phyloP scores from a whole-genome alignment of 331 rosid genomes.

The Rosa hybrid region DNA sequence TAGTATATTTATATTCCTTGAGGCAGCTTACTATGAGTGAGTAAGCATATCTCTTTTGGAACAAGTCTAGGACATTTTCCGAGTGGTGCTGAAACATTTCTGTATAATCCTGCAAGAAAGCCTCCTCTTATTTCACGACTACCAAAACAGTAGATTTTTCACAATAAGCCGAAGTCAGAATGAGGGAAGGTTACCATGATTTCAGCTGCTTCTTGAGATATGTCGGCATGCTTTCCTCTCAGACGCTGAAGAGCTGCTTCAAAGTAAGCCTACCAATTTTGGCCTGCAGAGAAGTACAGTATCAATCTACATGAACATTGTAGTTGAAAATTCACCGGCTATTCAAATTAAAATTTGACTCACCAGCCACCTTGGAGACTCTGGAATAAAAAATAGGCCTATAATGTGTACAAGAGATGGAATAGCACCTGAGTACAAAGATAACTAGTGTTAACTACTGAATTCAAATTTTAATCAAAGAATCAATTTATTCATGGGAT shows the following conservation, averaged over 20 bases:
- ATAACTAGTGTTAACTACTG: constrained; percentile 18
- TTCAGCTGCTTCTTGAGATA: constrained; percentile 64
- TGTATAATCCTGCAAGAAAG: constrained; percentile 55
- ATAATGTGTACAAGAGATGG: constrained; percentile 29
- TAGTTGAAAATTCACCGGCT: neutral
- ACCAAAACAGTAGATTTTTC: neutral
- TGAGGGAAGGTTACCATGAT: constrained; percentile 42
- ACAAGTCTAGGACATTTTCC: constrained; percentile 33
- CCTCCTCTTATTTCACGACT: neutral
- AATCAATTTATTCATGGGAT: neutral
- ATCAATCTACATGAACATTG: neutral
- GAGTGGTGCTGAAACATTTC: constrained; percentile 51
- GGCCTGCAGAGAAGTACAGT: constrained; percentile 44
- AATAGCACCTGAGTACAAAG: constrained; percentile 25
- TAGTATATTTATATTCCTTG: neutral
- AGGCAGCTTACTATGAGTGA: constrained; percentile 34
- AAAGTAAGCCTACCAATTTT: constrained; percentile 46
- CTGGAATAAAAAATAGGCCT: constrained; percentile 40
- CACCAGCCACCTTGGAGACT: constrained; percentile 55
- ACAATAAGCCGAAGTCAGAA: neutral
- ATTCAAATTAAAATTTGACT: neutral
- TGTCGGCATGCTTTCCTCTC: constrained; percentile 47
- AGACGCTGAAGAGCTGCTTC: constrained; percentile 59
- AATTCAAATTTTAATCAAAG: neutral
- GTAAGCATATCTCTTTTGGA: constrained; percentile 35